These are phyloP conservation scores for Penicillium freii DNA, from an alignment of 2,329 filamentous ascomycete species.

Conservation along the genomic window DNA sequence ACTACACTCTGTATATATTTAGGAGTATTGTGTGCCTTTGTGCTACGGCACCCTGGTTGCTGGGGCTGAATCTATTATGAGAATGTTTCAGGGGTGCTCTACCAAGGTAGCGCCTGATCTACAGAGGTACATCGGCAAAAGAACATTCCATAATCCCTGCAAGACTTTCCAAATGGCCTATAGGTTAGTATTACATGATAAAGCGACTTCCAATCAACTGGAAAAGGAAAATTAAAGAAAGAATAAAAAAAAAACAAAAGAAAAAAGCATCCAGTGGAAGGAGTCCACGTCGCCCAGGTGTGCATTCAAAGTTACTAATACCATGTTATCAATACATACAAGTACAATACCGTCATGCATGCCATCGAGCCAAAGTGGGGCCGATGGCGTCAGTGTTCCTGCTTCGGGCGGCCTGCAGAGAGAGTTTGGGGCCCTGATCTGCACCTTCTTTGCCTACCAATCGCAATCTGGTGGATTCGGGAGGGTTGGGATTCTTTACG, in stretches of 20 bases:
- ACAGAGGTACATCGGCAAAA: conserved; percentile 9
- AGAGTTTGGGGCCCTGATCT: conserved; percentile 25
- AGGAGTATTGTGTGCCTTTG: not conserved
- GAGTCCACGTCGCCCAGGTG: conserved; percentile 3
- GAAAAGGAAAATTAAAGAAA: not conserved
- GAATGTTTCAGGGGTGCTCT: conserved; percentile 3
- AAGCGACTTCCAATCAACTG: not conserved
- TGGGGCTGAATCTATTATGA: conserved; percentile 6
- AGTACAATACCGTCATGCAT: conserved; percentile 10
- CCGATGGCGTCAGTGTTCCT: conserved; percentile 28
- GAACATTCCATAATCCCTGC: conserved; percentile 27
- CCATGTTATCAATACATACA: conserved; percentile 5
- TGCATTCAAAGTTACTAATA: not conserved
- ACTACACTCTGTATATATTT: not conserved
- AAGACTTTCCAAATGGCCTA: not conserved
- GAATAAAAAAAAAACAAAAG: not conserved
- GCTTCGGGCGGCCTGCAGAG: conserved; percentile 26
- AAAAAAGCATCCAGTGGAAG: conserved; percentile 1
- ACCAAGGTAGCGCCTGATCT: not conserved
- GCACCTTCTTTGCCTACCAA: conserved; percentile 6
- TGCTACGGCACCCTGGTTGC: not conserved
- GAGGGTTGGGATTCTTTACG: too few relatives aligned
- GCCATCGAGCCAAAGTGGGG: conserved; percentile 20
- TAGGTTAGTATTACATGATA: not conserved
- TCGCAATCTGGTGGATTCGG: not conserved